Evolutionary conservation across 2,329 filamentous ascomycete species (phyloP), one percentile per base, ranked within the genome.

Genomic region (Diaporthe australafricana): DNA sequence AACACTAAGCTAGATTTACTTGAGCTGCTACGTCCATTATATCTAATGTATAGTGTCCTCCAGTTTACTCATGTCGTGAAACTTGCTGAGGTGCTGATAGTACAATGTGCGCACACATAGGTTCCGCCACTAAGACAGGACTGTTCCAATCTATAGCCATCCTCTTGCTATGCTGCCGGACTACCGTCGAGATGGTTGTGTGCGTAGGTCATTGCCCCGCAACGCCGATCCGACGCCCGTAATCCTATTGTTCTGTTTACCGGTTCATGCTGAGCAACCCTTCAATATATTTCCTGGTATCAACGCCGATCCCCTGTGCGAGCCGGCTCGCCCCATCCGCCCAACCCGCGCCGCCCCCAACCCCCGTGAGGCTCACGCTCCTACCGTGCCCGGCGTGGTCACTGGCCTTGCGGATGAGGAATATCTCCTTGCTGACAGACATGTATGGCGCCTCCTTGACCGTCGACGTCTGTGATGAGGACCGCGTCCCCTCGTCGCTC

Each of bases 221-320:
- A 63, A 35, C 57, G 27, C 42, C 57, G 42, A 63, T 63, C 12
- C 48, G 30, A 22, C n/a, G n/a, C 20, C n/a, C 42, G 1, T 35
- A 8, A 50, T 25, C 22, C 60, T 27, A 35, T 48, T 30, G 30
- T 62, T 12, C 53, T 57, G 60, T 63, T 76, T 75, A 86, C 45
- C 84, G 80, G 78, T 87, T 88, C 77, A 94, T 79, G 77, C 87
- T 93, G 79, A 95, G 82, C 70, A 95, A 79, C 1, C 90, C 90
- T 79, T 95, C 93, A 5, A 95, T 89, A 80, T 95, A 95, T 78
- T 88, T 88, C 80, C 91, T 87, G 38, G 93, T 94, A 83, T 95
- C 93, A 42, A 95, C 87, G 0, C 93, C 93, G 74, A 95, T 94
- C 0, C 93, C 93, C 77, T 93, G 91, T 0, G 89, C 90, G 75